Evolutionary conservation across 192 early-diverging fungal species (phyloP).

Genomic region (Chytriomyces sp.): DNA sequence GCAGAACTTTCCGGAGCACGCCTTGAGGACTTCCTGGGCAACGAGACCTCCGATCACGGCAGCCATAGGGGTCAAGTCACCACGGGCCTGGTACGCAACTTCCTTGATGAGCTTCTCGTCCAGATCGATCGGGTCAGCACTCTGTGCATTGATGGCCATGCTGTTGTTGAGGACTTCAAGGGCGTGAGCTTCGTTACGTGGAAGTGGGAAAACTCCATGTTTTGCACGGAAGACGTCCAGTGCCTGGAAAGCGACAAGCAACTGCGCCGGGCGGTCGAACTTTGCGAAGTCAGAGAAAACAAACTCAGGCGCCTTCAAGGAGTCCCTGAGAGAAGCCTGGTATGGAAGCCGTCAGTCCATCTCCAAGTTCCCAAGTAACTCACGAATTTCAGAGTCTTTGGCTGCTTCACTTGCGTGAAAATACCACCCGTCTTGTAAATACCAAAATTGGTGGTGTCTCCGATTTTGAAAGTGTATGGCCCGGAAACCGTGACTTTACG

Average conservation of each 20-base stretch:
- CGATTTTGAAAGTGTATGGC: slow-evolving; percentile 97
- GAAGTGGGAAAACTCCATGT: slow-evolving; percentile 73
- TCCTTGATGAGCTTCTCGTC: slow-evolving; percentile 86
- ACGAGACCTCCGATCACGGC: slow-evolving; percentile 96
- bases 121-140: slow-evolving; percentile 68
- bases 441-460: slow-evolving; percentile 78
- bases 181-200: slow-evolving; percentile 86
- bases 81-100: slow-evolving; percentile 83
- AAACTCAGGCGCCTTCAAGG: slow-evolving; percentile 79
- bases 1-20: slow-evolving; percentile 94
- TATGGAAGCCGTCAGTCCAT: background rate
- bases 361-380: slow-evolving; percentile 27
- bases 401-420: slow-evolving; percentile 96
- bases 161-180: slow-evolving; percentile 72
- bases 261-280: slow-evolving; percentile 92
- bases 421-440: slow-evolving; percentile 82
- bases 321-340: slow-evolving; percentile 72
- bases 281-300: slow-evolving; percentile 94
- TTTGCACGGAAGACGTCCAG: slow-evolving; percentile 75
- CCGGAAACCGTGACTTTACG: slow-evolving; percentile 77
- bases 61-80: slow-evolving; percentile 92
- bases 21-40: slow-evolving; percentile 98
- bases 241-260: slow-evolving; percentile 93
- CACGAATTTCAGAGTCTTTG: slow-evolving; percentile 82
- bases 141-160: slow-evolving; percentile 68